Conservation (phyloP, 305 asterid genomes). For the Fraxinus nigra region DNA sequence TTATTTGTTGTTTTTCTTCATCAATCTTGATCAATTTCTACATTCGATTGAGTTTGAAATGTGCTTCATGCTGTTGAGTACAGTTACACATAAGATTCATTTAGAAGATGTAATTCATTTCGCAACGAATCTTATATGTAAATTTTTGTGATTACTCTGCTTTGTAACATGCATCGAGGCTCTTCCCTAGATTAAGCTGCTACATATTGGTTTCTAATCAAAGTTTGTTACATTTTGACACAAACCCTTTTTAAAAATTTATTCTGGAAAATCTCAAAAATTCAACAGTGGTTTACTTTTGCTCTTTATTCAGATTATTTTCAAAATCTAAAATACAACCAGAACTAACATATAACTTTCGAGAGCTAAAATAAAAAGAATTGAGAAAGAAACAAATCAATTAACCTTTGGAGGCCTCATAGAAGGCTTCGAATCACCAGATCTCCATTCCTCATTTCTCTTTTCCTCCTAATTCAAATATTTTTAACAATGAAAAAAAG, state of each 20-base stretch:
- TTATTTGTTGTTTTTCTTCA: neutral
- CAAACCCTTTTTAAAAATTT: neutral
- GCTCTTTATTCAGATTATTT: neutral
- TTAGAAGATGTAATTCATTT: neutral
- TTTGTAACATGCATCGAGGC: neutral
- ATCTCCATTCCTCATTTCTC: constrained; percentile 37
- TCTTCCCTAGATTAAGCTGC: neutral
- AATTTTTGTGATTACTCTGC: neutral
- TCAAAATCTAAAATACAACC: neutral
- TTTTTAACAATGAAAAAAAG: too few relatives aligned
- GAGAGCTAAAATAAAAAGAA: neutral
- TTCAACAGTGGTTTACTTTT: neutral
- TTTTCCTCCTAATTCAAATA: constrained; percentile 23
- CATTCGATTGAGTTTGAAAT: neutral
- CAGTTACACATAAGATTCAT: neutral
- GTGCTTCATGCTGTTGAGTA: neutral
- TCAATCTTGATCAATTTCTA: neutral
- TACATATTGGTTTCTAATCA: neutral
- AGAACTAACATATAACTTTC: neutral
- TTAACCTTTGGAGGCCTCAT: constrained; percentile 32
- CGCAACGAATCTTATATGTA: neutral
- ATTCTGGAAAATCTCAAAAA: neutral
- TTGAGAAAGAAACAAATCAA: neutral
- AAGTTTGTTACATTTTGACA: neutral
- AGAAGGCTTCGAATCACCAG: constrained; percentile 34